Evolutionary conservation across 495 filamentous ascomycete species (phyloP).

Genomic region (Chlorociboria aeruginascens): DNA sequence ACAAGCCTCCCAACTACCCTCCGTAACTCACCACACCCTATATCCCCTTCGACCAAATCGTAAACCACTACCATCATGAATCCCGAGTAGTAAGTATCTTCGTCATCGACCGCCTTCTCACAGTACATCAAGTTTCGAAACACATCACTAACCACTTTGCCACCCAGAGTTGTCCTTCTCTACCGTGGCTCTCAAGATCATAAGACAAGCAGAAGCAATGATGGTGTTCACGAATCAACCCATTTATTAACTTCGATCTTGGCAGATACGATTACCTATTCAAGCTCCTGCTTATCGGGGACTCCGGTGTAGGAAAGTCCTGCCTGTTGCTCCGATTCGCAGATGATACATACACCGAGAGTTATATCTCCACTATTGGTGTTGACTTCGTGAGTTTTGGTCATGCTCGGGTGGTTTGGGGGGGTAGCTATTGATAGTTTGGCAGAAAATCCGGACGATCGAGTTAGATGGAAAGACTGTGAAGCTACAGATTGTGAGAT

Average conservation of each 20-base stretch:
- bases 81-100: constrained; percentile 74
- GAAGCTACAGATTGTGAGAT: constrained; percentile 93
- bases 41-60: background rate
- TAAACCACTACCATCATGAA: constrained; percentile 55
- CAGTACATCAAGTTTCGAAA: constrained; percentile 3
- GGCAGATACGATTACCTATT: constrained; percentile 99
- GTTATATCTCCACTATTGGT: constrained; percentile 98
- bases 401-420: background rate
- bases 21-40: background rate
- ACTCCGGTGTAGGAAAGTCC: constrained; percentile 99
- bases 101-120: constrained; percentile 5
- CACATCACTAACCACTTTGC: constrained; percentile 14
- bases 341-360: constrained; percentile 99
- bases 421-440: constrained; percentile 17
- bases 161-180: constrained; percentile 13
- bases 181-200: constrained; percentile 4
- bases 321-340: constrained; percentile 95
- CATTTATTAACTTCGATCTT: constrained; percentile 8
- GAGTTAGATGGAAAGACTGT: constrained; percentile 99
- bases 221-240: constrained; percentile 1
- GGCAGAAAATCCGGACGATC: constrained; percentile 98
- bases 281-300: constrained; percentile 99
- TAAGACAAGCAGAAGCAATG: constrained; percentile 1
- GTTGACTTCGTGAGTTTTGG: constrained; percentile 80
- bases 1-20: constrained; percentile 5